phyloP scores from a whole-genome alignment of 1,284 basidiomycete species.

The Rugiboletus extremiorientalis region DNA sequence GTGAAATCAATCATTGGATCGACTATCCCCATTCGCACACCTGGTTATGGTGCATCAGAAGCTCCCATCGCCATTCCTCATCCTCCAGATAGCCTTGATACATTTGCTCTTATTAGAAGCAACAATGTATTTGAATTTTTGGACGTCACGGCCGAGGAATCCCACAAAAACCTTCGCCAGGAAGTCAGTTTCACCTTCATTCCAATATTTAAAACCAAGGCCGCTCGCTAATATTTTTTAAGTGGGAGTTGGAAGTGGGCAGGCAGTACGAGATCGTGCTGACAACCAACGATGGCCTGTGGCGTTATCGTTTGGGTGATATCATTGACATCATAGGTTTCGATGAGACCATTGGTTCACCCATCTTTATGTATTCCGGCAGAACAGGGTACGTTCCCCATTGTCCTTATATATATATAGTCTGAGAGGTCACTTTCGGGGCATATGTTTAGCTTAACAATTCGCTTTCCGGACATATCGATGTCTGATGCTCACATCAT shows the following conservation, averaged over 20 bases:
- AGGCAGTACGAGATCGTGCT: constrained; percentile 8
- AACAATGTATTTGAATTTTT: constrained; percentile 6
- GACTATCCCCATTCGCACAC: neutral
- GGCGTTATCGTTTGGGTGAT: constrained; percentile 12
- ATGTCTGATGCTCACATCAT: constrained; percentile 5
- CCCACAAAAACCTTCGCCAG: neutral
- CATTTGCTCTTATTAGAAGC: neutral
- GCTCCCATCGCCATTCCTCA: neutral
- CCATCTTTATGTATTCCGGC: constrained; percentile 3
- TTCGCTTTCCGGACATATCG: neutral
- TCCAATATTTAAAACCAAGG: neutral
- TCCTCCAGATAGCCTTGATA: neutral
- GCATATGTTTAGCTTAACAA: neutral
- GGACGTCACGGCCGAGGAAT: neutral
- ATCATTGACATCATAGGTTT: constrained; percentile 5
- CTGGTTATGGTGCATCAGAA: constrained; percentile 6
- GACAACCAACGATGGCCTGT: constrained; percentile 14
- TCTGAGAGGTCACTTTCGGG: neutral
- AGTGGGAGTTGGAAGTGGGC: constrained; percentile 12
- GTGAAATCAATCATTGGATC: constrained; percentile 1
- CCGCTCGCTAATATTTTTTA: neutral
- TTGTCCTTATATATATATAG: neutral
- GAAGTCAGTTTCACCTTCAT: neutral
- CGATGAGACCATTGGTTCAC: neutral
- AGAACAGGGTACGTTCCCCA: constrained; percentile 1